Percentiles rank a stretch among this genome's conserved stretches.
Evolutionary conservation across 768 basidiomycete species (phyloP).

Genomic region (Cystobasidium tubakii): DNA sequence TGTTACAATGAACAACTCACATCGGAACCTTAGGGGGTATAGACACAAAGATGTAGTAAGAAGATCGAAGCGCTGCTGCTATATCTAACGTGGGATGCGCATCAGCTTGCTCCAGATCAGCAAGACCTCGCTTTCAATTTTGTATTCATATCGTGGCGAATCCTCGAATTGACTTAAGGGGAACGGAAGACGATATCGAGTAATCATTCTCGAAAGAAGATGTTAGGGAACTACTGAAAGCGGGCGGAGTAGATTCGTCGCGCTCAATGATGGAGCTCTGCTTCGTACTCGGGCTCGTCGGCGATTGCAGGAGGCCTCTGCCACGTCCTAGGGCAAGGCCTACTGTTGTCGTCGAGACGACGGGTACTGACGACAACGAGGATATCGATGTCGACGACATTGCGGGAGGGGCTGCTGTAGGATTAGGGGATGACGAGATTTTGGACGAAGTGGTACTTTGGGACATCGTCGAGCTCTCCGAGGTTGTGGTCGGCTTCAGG

Average conservation of each 20-base stretch:
- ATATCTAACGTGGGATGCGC: too few species aligned
- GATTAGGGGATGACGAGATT: neutral
- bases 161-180: neutral
- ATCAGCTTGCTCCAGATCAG: too few species aligned
- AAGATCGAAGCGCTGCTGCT: too few species aligned
- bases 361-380: neutral
- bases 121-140: too few species aligned
- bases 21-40: neutral
- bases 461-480: neutral
- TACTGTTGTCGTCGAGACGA: neutral
- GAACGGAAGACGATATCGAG: neutral
- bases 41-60: too few species aligned
- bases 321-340: neutral
- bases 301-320: neutral
- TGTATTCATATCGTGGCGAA: neutral
- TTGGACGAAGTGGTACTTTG: neutral
- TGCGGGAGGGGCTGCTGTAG: neutral
- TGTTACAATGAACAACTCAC: neutral
- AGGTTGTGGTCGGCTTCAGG: neutral
- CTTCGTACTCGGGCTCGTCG: neutral
- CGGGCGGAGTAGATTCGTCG: neutral
- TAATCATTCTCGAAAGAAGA: neutral
- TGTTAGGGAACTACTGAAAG: neutral
- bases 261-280: neutral
- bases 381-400: neutral